Percentiles rank a stretch among this genome's conserved stretches.
These are phyloP conservation scores for Caryopteris hybrid DNA, from an alignment of 305 asterid genomes.

Conservation along the genomic window DNA sequence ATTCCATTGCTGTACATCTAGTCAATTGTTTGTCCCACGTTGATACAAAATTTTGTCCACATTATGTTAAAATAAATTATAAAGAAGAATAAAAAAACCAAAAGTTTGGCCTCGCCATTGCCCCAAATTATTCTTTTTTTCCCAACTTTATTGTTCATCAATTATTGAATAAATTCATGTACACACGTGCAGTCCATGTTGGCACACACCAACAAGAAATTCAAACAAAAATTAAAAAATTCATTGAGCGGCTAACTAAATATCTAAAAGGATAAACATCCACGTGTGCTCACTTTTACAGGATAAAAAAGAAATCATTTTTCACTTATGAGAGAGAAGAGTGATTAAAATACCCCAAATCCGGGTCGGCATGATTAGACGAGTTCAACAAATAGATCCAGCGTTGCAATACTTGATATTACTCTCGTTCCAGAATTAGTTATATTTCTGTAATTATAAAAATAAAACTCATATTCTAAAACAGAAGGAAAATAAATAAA, in stretches of 20 bases:
- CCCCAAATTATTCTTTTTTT: conserved; percentile 30
- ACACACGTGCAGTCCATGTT: conserved; percentile 50
- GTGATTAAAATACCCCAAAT: too few species aligned
- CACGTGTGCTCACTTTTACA: conserved; percentile 16
- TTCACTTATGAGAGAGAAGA: too few species aligned
- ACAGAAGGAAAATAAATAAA: neutral
- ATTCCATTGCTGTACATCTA: conserved; percentile 21
- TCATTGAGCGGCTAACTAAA: conserved; percentile 18
- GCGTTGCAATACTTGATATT: neutral
- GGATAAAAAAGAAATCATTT: neutral
- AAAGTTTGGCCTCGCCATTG: conserved; percentile 31
- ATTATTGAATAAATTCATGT: conserved; percentile 39
- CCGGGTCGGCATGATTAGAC: conserved; percentile 14
- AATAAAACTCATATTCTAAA: too few species aligned
- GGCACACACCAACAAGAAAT: conserved; percentile 21
- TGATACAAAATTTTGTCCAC: conserved; percentile 39
- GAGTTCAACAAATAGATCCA: neutral
- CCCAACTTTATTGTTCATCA: conserved; percentile 22
- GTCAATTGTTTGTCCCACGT: conserved; percentile 50
- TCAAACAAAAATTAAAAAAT: conserved; percentile 11
- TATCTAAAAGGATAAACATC: conserved; percentile 24
- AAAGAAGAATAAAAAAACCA: too few species aligned
- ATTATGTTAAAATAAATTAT: conserved; percentile 45
- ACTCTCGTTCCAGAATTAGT: too few species aligned
- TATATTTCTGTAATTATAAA: too few species aligned